phyloP scores from a whole-genome alignment of 768 basidiomycete genomes.

The Lentinula lateritia region DNA sequence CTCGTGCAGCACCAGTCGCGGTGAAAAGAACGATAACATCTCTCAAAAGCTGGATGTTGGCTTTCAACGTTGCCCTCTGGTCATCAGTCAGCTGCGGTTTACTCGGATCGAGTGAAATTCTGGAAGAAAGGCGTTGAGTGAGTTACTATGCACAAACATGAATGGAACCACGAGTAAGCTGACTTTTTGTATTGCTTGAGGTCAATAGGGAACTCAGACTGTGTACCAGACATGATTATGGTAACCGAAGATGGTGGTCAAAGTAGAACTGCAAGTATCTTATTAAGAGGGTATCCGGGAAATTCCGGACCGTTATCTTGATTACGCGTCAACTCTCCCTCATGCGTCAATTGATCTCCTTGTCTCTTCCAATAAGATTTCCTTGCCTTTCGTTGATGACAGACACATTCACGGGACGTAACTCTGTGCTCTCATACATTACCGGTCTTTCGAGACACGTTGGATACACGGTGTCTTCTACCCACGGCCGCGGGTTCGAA shows the following conservation, averaged over 20 bases:
- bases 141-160: background rate
- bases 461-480: too few relatives aligned
- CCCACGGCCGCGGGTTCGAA: too few relatives aligned
- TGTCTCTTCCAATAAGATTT: background rate
- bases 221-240: conserved; percentile 33
- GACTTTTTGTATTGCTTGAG: conserved; percentile 69
- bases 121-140: conserved; percentile 20
- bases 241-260: background rate
- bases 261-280: background rate
- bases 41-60: conserved; percentile 76
- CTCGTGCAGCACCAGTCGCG: conserved; percentile 78
- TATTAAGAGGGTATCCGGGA: background rate
- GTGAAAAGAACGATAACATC: conserved; percentile 87
- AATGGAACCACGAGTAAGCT: conserved; percentile 20
- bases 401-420: too few relatives aligned
- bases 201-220: conserved; percentile 67
- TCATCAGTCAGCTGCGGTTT: conserved; percentile 58
- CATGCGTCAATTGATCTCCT: too few relatives aligned
- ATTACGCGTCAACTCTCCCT: background rate
- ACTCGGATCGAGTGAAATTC: conserved; percentile 68
- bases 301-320: background rate
- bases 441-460: too few relatives aligned
- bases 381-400: background rate
- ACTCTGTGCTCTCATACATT: too few relatives aligned
- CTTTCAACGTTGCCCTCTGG: conserved; percentile 50